Evolutionary conservation across 768 basidiomycete genomes (phyloP), one percentile per base, ranked within the genome.

Genomic region (Russula abietina): DNA sequence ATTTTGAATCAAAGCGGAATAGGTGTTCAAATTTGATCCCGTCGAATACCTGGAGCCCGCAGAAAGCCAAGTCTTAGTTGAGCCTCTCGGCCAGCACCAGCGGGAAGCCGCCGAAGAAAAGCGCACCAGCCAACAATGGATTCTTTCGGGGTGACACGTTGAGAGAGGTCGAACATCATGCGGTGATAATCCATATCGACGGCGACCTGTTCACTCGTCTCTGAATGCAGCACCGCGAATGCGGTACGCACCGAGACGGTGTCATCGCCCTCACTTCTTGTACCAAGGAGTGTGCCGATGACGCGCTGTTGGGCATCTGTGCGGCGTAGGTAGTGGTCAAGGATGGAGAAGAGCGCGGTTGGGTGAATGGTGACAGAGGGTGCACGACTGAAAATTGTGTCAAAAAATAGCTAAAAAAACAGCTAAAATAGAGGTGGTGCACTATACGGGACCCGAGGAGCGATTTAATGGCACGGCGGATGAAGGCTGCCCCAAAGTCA

Each of bases 121-220:
- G 80, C 86, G 65, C 70, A 97, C 96, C 96, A 98, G 68, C 96
- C 96, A 46, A 98, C 93, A 67, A 98, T 93, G 55, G 86, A 84
- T 73, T 96, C 93, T 71, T 87, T 88, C 32, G 89, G 86, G 72
- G 84, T 89, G 54, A 87, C 90, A 74, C 85, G 91, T 71, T 86
- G 83, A 75, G 92, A 85, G 55, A 98, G 79, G 65, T 98, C 94
- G 70, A 90, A 91, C 89, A 98, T 93, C 46, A 86, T 83, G 67
- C 87, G 85, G 72, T 95, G 93, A 75, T 98, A 97, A 55, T 96
- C 93, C 86, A 93, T 93, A 72, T 98, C 95, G 64, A 98, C 90
- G 4, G 92, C 93, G 48, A 96, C 91, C 75, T 93, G 92, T 71
- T 96, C 91, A 71, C 85, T 86, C 32, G 89, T 91, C 77, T 96